Base-by-base conservation (phyloP, 192 early-diverging fungal genomes). In the Backusella morwellensis region DNA sequence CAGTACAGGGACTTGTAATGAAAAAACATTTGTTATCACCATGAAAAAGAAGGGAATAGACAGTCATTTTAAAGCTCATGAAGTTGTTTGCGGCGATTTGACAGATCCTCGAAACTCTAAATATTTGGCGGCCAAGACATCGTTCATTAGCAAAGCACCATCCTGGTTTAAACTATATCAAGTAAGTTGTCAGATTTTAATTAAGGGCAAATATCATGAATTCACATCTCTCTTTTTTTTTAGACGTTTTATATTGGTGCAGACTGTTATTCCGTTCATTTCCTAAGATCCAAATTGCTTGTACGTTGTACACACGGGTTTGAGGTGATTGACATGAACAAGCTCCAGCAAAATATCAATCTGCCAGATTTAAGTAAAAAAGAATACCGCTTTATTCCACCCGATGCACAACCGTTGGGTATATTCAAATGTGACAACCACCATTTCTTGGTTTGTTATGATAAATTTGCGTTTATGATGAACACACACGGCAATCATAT, bases 181-280 rank as follows among this genome's bases (percentile, higher is more conserved):
- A 40, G 80, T 81, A 74, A 75, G n/a, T 42, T 42, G 40, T 29
- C 7, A 32, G 4, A 44, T 17, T 44, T 44, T 44, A 44, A 44
- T 17, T 17, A 44, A 44, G 42, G 3, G 15, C 4, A 17, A 32
- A 19, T 44, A 17, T 44, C 15, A 17, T 44, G 38, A 11, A 44
- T 44, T 44, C 42, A 44, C 11, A 38, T 72, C 3, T 32, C 29
- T 44, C 9, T 9, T 34, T 73, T 34, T 17, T 15, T 71, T 40
- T 68, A 95, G 91, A 95, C 96, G 81, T 96, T 96, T 81, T 99
- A 97, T 78, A 93, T 98, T 84, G 94, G 95, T 34, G 88, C 93
- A 19, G 94, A 97, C 83, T 88, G 93, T 8, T 92, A 86, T 38
- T 91, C 93, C 11, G 83, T 98, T 68, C 92, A 96, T 78, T 96